Conservation (phyloP, 768 basidiomycete genomes). For the Xerocomus potaroensis region DNA sequence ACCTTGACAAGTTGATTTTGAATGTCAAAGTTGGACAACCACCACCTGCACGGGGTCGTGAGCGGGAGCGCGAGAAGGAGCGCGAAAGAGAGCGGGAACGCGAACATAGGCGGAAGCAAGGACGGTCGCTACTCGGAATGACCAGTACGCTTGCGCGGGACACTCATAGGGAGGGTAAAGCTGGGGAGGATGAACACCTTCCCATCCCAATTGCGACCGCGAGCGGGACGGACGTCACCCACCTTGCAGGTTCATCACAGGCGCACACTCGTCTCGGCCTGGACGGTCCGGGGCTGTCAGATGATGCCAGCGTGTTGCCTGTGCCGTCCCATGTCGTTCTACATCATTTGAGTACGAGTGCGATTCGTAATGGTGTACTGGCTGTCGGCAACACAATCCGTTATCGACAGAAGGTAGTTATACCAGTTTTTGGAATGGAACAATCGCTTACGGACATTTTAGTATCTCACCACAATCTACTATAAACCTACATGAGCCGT, state of each 20-base stretch:
- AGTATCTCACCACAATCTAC: slow-evolving; percentile 86
- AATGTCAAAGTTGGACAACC: slow-evolving; percentile 45
- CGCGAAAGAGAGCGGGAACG: slow-evolving; percentile 33
- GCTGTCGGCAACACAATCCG: slow-evolving; percentile 90
- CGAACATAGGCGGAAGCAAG: slow-evolving; percentile 28
- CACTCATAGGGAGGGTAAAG: slow-evolving; percentile 20
- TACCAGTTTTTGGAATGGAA: slow-evolving; percentile 2
- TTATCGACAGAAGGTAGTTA: slow-evolving; percentile 81
- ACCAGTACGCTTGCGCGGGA: slow-evolving; percentile 32
- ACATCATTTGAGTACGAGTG: slow-evolving; percentile 92
- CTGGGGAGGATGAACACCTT: slow-evolving; percentile 19
- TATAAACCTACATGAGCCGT: slow-evolving; percentile 60
- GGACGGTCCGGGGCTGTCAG: slow-evolving; percentile 50
- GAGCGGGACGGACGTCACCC: slow-evolving; percentile 37
- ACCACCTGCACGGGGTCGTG: slow-evolving; percentile 31
- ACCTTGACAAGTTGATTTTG: slow-evolving; percentile 91
- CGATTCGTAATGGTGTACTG: slow-evolving; percentile 88
- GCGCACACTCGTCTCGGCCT: slow-evolving; percentile 31
- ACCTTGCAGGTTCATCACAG: slow-evolving; percentile 22
- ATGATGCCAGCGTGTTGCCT: slow-evolving; percentile 87
- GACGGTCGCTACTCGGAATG: slow-evolving; percentile 34
- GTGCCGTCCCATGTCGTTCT: slow-evolving; percentile 93
- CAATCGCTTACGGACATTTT: slow-evolving; percentile 17
- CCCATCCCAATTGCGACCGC: slow-evolving; percentile 36
- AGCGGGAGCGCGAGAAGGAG: slow-evolving; percentile 35